Evolutionary conservation across 2,329 filamentous ascomycete species (phyloP), one percentile per base, ranked within the genome.

Genomic region (Cyphellophora attinorum): DNA sequence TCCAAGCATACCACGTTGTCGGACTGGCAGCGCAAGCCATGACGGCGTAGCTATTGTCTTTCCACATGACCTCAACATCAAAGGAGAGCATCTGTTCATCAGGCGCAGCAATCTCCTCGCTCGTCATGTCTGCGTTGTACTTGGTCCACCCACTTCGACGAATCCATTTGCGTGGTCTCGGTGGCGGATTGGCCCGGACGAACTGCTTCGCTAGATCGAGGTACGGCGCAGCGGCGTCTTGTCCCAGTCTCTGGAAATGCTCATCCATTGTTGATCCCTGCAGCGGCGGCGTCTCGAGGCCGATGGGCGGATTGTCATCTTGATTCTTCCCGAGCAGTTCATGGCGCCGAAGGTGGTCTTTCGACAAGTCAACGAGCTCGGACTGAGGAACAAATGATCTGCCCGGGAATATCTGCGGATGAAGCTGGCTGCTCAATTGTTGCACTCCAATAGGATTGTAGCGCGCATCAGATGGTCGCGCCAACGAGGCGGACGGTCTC

Each of bases 1-100:
- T 60, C 91, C 91, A 98, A 1, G 81, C 85, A 62, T 98, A 98
- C 93, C 93, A 98, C 18, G 86, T 79, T 3, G 78, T 88, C 1
- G 85, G 79, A 47, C 86, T 86, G 12, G 79, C 83, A 11, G 93
- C 91, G 55, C 89, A 96, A 14, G 93, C 91, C 85, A 98, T 96
- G 38, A 94, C 85, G 1, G 93, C 86, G 57, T 85, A 98, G 0
- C 82, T 79, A 46, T 80, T 89, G 53, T 91, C 77, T 55, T 93
- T 93, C 74, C 81, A 98, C 80, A 98, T 79, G 30, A 95, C 88
- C 59, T 98, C 91, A 1, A 88, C 93, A 59, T 98, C 91, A 50
- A 98, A 98, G 23, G 82, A 88, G 35, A 96, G 65, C 69, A 89
- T 79, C 3, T 73, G 63, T 53, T 91, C 88, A 41, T 89, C 70